These are phyloP conservation scores for Nematocida sp. DNA, from an alignment of 371 early-diverging fungal species.

Conservation along the genomic window DNA sequence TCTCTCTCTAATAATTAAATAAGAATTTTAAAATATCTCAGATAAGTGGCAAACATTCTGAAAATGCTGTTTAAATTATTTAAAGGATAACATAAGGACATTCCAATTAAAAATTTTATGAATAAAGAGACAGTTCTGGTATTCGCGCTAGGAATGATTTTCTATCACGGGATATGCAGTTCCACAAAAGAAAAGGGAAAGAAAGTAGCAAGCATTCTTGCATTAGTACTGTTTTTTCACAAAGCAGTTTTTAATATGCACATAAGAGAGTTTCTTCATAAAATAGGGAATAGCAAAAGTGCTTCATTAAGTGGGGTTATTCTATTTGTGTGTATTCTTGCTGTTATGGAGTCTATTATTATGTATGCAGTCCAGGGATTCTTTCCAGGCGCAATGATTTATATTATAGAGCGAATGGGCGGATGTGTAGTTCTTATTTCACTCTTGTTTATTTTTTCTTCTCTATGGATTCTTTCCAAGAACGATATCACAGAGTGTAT, in stretches of 20 bases:
- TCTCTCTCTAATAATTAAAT: no score
- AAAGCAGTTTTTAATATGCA: conserved; percentile 13
- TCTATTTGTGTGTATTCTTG: conserved; percentile 28
- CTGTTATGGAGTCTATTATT: conserved; percentile 34
- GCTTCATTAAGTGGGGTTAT: conserved; percentile 21
- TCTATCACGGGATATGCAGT: conserved; percentile 37
- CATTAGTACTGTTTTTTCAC: conserved; percentile 27
- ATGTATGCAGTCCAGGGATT: conserved; percentile 8
- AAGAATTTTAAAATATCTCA: no score
- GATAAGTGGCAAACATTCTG: no score
- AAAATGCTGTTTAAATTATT: no score
- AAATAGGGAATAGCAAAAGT: background rate
- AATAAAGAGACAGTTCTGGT: conserved; percentile 32
- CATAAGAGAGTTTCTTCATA: conserved; percentile 17
- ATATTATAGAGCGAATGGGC: conserved; percentile 19
- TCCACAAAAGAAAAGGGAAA: conserved; percentile 3
- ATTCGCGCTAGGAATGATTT: conserved; percentile 52
- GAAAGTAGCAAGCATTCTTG: conserved; percentile 11
- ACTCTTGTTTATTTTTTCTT: conserved; percentile 39
- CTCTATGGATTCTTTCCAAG: conserved; percentile 41
- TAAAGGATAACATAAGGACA: no score
- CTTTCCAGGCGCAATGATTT: conserved; percentile 16
- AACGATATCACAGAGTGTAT: conserved; percentile 29
- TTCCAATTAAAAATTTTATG: conserved; percentile 36
- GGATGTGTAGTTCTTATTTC: conserved; percentile 14